These are phyloP conservation scores for Entelexis sorbosivorans DNA, from an alignment of 1,139 yeast genomes.

Conservation along the genomic window DNA sequence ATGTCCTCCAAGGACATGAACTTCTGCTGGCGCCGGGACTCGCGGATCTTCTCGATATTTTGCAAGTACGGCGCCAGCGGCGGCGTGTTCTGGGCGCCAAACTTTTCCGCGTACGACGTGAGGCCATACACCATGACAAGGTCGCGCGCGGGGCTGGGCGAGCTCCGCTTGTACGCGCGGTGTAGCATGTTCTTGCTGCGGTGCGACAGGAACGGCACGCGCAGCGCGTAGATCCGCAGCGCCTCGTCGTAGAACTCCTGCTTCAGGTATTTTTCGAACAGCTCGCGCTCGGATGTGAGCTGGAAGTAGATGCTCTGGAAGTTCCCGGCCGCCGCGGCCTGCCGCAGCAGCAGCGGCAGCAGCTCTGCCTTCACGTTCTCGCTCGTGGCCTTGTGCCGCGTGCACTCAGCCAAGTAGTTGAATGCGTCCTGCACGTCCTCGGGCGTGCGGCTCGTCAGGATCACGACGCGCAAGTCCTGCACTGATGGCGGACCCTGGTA, in stretches of 20 bases:
- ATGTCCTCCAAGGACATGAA: conserved; percentile 9
- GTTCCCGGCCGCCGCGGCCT: conserved; percentile 22
- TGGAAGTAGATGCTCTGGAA: conserved; percentile 14
- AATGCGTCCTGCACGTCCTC: conserved; percentile 20
- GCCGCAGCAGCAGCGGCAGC: conserved; percentile 20
- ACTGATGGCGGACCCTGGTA: conserved; percentile 27
- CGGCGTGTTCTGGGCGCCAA: conserved; percentile 11
- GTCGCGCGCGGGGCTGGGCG: conserved; percentile 13
- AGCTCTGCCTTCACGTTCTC: conserved; percentile 20
- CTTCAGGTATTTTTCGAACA: conserved; percentile 4
- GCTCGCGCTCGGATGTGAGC: conserved; percentile 7
- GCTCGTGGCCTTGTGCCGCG: conserved; percentile 13
- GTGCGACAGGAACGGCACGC: conserved; percentile 16
- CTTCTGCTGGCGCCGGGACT: conserved; percentile 9
- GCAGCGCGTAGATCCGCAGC: conserved; percentile 21
- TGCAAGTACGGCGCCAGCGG: not conserved
- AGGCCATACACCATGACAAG: conserved; percentile 20
- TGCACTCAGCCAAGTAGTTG: conserved; percentile 17
- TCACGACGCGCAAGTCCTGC: conserved; percentile 22
- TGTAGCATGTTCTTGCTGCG: conserved; percentile 15
- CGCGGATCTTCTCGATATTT: not conserved
- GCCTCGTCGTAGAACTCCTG: conserved; percentile 19
- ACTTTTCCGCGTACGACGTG: conserved; percentile 15
- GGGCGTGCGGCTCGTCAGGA: conserved; percentile 14
- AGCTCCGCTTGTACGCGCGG: conserved; percentile 12